Evolutionary conservation across 805 yeast species (phyloP).

Genomic region (Ogataea sp.): DNA sequence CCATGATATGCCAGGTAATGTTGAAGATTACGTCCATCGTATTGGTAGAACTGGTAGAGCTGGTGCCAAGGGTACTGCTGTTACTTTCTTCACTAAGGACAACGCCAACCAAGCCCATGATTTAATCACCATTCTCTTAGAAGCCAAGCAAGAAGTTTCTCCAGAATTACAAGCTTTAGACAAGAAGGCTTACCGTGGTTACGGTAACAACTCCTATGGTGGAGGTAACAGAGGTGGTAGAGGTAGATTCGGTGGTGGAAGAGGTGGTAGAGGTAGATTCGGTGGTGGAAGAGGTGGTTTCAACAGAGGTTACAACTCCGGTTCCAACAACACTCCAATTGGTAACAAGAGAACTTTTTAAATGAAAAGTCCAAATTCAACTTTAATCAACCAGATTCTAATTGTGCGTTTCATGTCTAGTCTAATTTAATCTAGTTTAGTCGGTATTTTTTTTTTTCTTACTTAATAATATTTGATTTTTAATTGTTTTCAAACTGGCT

Average conservation of each 20-base stretch:
- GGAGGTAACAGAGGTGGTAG: slow-evolving; percentile 47
- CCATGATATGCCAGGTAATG: slow-evolving; percentile 96
- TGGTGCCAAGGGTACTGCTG: slow-evolving; percentile 92
- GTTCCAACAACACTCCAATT: slow-evolving; percentile 42
- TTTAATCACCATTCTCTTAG: slow-evolving; percentile 81
- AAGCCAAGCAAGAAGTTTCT: slow-evolving; percentile 90
- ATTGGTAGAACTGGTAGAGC: slow-evolving; percentile 99
- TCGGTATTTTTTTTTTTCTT: background rate
- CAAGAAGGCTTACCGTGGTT: slow-evolving; percentile 65
- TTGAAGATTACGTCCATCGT: slow-evolving; percentile 97
- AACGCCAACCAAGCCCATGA: slow-evolving; percentile 87
- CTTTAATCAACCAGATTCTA: background rate
- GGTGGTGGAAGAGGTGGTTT: slow-evolving; percentile 28
- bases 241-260: slow-evolving; percentile 34
- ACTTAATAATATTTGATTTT: background rate
- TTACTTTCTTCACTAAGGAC: slow-evolving; percentile 85
- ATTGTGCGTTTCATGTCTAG: background rate
- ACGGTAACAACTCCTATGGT: slow-evolving; percentile 40
- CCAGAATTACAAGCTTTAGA: slow-evolving; percentile 70
- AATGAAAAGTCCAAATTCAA: background rate
- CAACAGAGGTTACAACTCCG: slow-evolving; percentile 27
- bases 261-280: slow-evolving; percentile 27
- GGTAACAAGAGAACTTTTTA: slow-evolving; percentile 7
- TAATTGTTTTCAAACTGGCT: too few species aligned
- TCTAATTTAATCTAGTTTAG: background rate